A percentile compares a stretch with the other conserved stretches of the same genome.
phyloP scores from a whole-genome alignment of 176 grass and related monocot species.

The Hordeum vulgare region MorexV3_pseudomolecules_assembly NC_058521.1:41171296-41171795 shows the following conservation, averaged over 20 bases:
- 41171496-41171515: slow-evolving; percentile 51
- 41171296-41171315: slow-evolving; percentile 52
- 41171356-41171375: slow-evolving; percentile 74
- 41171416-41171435: slow-evolving; percentile 59
- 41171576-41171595: slow-evolving; percentile 29
- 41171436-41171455: slow-evolving; percentile 35
- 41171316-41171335: slow-evolving; percentile 43
- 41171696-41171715: not conserved
- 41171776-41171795: slow-evolving; percentile 53
- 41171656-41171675: slow-evolving; percentile 44
- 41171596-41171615: slow-evolving; percentile 70
- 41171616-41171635: slow-evolving; percentile 66
- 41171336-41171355: slow-evolving; percentile 72
- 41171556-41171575: not conserved
- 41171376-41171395: slow-evolving; percentile 61
- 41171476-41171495: slow-evolving; percentile 61
- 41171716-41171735: not conserved
- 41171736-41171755: not conserved
- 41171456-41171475: slow-evolving; percentile 55
- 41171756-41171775: slow-evolving; percentile 23
- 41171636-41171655: slow-evolving; percentile 64
- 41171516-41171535: not conserved
- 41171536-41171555: not conserved
- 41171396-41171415: slow-evolving; percentile 72
- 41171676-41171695: not conserved